Evolutionary conservation across 2,329 filamentous ascomycete genomes (phyloP), one percentile per base, ranked within the genome.

Genomic region (Epichloe festucae): DNA sequence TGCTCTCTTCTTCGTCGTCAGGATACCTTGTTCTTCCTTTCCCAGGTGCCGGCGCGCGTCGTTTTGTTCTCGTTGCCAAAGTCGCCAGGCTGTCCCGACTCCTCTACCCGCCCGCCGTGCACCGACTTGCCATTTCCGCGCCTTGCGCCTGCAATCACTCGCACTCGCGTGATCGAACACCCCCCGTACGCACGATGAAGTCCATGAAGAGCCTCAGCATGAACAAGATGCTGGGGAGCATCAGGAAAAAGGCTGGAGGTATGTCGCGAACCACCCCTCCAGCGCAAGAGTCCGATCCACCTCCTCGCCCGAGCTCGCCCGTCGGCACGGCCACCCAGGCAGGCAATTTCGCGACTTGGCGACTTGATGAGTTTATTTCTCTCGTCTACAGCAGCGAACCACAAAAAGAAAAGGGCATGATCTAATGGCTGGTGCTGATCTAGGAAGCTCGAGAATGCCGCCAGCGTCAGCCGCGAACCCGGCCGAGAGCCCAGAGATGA

Each of bases 401-500:
- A 31, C 10, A 31, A 31, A 31, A 21, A 41, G 7, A 17, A 17
- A 34, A 3, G n/a, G 15, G 4, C 31, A 14, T 47, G 15, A 21
- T 31, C 40, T 44, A 14, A 50, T 23, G 3, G 34, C 23, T 15
- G 4, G 6, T 27, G 17, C 15, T 15, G 5, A 11, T 35, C 21
- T 23, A 54, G 52, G 45, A 35, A 52, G 46, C 46, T 46, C 46
- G 5, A 54, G 50, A 19, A 15, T 46, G 8, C 49, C 58, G 31
- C 50, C 52, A 39, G 53, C 58, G 44, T 57, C 62, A 39, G 57
- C 62, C 41, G 48, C 54, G 14, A 62, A 59, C n/a, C 58, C 63
- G 12, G 71, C 71, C 54, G 81, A 84, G 60, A 78, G 78, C 14
- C 85, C 85, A 51, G 85, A 88, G 68, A 78, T 74, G 53, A 82